These are phyloP conservation scores for Microdochium trichocladiopsis DNA, from an alignment of 2,329 filamentous ascomycete species.

Conservation along the genomic window DNA sequence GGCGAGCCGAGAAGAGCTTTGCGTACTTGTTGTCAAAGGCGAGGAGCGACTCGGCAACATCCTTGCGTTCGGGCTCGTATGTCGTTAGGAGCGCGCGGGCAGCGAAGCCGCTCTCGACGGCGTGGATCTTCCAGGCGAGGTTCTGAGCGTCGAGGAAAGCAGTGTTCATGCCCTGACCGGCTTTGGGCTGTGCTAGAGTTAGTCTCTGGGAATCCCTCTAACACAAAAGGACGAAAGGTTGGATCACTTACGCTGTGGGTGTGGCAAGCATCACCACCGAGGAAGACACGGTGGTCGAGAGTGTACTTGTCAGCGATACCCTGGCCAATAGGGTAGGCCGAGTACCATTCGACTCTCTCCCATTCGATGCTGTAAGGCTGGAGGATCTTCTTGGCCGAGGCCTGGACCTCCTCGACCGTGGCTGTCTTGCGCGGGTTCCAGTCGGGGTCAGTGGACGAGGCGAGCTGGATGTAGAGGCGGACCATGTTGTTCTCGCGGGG, in stretches of 20 bases:
- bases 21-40: conserved; percentile 87
- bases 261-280: conserved; percentile 73
- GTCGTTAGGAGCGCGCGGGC: conserved; percentile 68
- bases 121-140: conserved; percentile 92
- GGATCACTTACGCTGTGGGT: conserved; percentile 58
- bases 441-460: conserved; percentile 52
- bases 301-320: conserved; percentile 64
- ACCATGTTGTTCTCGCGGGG: conserved; percentile 64
- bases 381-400: conserved; percentile 57
- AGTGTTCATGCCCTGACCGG: conserved; percentile 75
- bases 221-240: neutral
- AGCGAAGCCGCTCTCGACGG: conserved; percentile 78
- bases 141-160: conserved; percentile 79
- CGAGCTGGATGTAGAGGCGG: conserved; percentile 63
- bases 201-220: neutral
- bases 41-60: conserved; percentile 76
- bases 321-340: conserved; percentile 71
- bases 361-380: conserved; percentile 62
- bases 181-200: conserved; percentile 57
- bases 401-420: conserved; percentile 56
- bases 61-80: conserved; percentile 80
- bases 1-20: conserved; percentile 77
- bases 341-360: conserved; percentile 66
- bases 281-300: conserved; percentile 61
- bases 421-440: conserved; percentile 57